phyloP scores from a whole-genome alignment of 176 grass and related monocot species.

The Avena insularis region DNA sequence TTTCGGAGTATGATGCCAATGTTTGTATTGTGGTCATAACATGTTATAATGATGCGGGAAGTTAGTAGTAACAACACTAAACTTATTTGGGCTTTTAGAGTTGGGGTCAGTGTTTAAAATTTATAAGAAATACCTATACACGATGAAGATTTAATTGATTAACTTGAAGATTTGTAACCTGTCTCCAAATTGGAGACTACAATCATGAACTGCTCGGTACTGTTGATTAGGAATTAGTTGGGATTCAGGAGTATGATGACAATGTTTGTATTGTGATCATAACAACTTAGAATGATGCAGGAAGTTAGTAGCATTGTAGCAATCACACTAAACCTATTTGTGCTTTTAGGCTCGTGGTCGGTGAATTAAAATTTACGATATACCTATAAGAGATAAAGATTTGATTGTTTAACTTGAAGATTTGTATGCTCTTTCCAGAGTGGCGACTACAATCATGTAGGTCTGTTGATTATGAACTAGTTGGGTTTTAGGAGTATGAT shows the following conservation, averaged over 20 bases:
- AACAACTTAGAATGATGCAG: neutral
- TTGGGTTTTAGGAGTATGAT: neutral
- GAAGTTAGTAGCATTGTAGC: neutral
- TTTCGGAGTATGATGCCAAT: neutral
- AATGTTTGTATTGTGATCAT: slow-evolving; percentile 12
- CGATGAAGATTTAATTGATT: too few relatives aligned
- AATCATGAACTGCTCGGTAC: neutral
- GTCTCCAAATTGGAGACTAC: neutral
- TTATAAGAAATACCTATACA: neutral
- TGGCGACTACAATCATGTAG: neutral
- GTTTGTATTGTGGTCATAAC: slow-evolving; percentile 24
- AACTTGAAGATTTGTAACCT: slow-evolving; percentile 20
- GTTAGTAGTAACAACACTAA: neutral
- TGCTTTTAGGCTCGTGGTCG: neutral
- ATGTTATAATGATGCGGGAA: neutral
- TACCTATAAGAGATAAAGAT: neutral
- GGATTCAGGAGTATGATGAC: neutral
- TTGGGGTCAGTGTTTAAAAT: neutral
- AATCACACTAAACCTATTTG: neutral
- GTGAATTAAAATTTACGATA: neutral
- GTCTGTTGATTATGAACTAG: slow-evolving; percentile 25
- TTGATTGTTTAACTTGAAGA: slow-evolving; percentile 31
- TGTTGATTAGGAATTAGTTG: slow-evolving; percentile 28
- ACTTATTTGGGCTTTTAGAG: slow-evolving; percentile 1
- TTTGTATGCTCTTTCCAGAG: slow-evolving; percentile 1